Base-by-base conservation (phyloP, 129 eudicot genomes). In the Chrysanthemum makinoi region DNA sequence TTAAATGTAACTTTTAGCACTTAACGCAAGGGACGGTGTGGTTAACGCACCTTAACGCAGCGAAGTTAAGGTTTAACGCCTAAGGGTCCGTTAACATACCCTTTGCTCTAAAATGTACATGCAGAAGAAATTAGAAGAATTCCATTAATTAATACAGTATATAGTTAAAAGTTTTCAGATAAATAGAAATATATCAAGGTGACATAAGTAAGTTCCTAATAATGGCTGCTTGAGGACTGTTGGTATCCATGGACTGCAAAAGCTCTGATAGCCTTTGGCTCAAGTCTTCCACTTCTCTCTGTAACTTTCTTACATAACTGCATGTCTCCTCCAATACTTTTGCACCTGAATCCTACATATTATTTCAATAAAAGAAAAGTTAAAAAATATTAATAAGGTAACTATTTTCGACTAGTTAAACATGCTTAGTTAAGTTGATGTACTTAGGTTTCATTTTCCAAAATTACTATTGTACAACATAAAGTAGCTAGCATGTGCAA, bases 321-420 rank as follows among this genome's bases (percentile, higher is more conserved):
- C 97, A 91, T 11, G 97, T 91, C 83, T 91, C 97, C 67, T 92
- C 95, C 77, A 92, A 76, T 63, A 92, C 96, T 76, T 86, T 86
- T 44, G 70, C 22, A 12, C 62, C 58, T 50, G 62, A 62, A 28
- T 11, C 61, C 77, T 72, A 59, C 75, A 59, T 24, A 0, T 9
- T 15, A 52, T 52, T 52, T 52, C 15, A 1, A 4, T 52, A 11
- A 15, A 52, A 52, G 16, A 52, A 52, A 52, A 12, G 5, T 52
- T 52, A 35, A 6, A 35, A 35, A 35, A 30, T 30, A 30, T 30
- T 30, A 30, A 30, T 30, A 30, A 30, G 35, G 35, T 30, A 5
- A 30, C 35, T 30, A 30, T 30, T 30, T 30, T 30, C 35, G 9
- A 39, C 46, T 39, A 39, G 46, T 39, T 39, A 39, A 39, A 39